Evolutionary conservation across 768 basidiomycete genomes (phyloP).

Genomic region (Galerina marginata): DNA sequence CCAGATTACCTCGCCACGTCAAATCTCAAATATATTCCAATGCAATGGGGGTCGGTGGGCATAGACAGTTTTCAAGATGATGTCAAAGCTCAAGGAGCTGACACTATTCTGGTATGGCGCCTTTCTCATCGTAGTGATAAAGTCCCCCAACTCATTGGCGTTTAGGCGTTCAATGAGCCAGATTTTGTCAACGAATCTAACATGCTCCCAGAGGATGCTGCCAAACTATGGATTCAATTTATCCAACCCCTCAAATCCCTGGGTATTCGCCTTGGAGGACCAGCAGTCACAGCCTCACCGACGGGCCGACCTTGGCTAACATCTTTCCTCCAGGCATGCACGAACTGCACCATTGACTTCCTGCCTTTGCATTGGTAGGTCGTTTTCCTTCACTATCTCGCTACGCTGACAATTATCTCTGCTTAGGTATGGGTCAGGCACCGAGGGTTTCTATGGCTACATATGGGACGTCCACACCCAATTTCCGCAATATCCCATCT

Average conservation of each 20-base stretch:
- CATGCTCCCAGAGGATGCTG: slow-evolving; percentile 48
- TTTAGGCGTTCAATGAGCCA: slow-evolving; percentile 51
- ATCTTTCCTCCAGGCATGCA: slow-evolving; percentile 58
- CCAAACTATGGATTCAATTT: slow-evolving; percentile 61
- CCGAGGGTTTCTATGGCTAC: slow-evolving; percentile 58
- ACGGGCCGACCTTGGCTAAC: slow-evolving; percentile 60
- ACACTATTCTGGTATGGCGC: slow-evolving; percentile 49
- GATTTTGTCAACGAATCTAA: slow-evolving; percentile 59
- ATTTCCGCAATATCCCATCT: slow-evolving; percentile 57
- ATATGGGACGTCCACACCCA: slow-evolving; percentile 56
- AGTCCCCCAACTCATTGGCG: slow-evolving; percentile 30
- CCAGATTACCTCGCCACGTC: slow-evolving; percentile 48
- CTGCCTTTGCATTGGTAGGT: slow-evolving; percentile 54
- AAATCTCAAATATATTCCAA: slow-evolving; percentile 52
- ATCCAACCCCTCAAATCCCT: slow-evolving; percentile 57
- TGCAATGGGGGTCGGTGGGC: slow-evolving; percentile 56
- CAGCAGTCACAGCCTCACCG: slow-evolving; percentile 58
- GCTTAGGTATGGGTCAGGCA: slow-evolving; percentile 61
- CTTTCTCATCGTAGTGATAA: not conserved
- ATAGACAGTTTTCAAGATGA: slow-evolving; percentile 44
- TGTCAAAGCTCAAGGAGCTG: slow-evolving; percentile 51
- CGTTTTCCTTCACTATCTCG: not conserved
- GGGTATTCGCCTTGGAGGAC: slow-evolving; percentile 60
- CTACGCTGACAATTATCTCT: not conserved
- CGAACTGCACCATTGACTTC: slow-evolving; percentile 54